phyloP scores from a whole-genome alignment of 2,329 filamentous ascomycete species.

The Verticillium nubilum region DNA sequence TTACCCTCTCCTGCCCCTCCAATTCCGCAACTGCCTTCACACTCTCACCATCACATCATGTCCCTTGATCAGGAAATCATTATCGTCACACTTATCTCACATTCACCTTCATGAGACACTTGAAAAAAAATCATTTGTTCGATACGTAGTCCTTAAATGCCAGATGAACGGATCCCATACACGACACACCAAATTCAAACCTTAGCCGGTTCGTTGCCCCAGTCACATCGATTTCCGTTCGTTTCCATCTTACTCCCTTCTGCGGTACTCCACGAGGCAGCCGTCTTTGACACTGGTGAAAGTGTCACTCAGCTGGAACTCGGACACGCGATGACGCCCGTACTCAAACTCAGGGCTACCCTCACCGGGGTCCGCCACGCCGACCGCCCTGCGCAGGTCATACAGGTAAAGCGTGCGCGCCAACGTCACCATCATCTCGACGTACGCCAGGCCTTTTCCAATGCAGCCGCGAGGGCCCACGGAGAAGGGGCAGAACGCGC shows the following conservation, averaged over 20 bases:
- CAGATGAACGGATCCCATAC: background rate
- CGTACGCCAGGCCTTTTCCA: slow-evolving; percentile 63
- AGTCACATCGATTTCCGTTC: background rate
- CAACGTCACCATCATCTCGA: slow-evolving; percentile 59
- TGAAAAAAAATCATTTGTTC: background rate
- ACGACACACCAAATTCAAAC: background rate
- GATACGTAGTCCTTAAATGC: background rate
- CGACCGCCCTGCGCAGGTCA: slow-evolving; percentile 48
- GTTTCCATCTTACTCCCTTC: slow-evolving; percentile 13
- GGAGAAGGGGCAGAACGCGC: slow-evolving; percentile 70
- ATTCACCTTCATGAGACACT: too few species aligned
- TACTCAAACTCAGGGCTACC: slow-evolving; percentile 41
- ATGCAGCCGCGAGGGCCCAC: slow-evolving; percentile 67
- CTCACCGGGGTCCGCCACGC: slow-evolving; percentile 46
- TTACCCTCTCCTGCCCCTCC: too few species aligned
- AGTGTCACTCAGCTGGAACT: slow-evolving; percentile 67
- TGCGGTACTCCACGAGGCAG: slow-evolving; percentile 59
- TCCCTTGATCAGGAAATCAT: too few species aligned
- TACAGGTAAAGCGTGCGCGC: slow-evolving; percentile 57
- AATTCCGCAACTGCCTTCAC: too few species aligned
- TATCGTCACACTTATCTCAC: too few species aligned
- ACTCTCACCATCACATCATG: too few species aligned
- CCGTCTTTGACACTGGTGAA: slow-evolving; percentile 72
- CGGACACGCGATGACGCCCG: slow-evolving; percentile 48
- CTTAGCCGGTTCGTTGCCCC: background rate